Evolutionary conservation across 768 basidiomycete genomes (phyloP).

Genomic region (Pholiota molesta): DNA sequence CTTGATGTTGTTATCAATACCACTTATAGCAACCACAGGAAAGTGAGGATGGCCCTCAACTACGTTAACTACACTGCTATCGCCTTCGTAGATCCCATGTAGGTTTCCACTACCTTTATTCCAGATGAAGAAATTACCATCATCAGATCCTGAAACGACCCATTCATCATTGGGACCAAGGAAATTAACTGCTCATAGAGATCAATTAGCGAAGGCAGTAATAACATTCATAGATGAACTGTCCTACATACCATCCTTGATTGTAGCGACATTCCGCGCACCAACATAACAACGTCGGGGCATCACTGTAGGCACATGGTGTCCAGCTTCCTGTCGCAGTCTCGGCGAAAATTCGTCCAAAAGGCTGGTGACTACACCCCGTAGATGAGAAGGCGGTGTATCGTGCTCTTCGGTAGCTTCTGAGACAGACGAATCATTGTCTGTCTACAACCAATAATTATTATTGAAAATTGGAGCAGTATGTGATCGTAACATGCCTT

Average conservation of each 20-base stretch:
- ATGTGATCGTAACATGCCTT: constrained; percentile 14
- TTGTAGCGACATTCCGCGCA: constrained; percentile 77
- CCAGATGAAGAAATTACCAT: constrained; percentile 90
- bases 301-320: constrained; percentile 53
- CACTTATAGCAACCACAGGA: constrained; percentile 83
- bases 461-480: background rate
- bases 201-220: background rate
- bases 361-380: background rate
- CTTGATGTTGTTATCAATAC: constrained; percentile 87
- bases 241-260: constrained; percentile 76
- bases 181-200: constrained; percentile 67
- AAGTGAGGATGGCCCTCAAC: constrained; percentile 83
- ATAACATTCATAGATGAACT: background rate
- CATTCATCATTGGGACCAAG: constrained; percentile 79
- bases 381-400: background rate
- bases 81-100: constrained; percentile 83
- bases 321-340: background rate
- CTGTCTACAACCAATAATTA: background rate
- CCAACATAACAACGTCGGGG: constrained; percentile 70
- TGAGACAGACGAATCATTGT: background rate
- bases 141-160: constrained; percentile 84
- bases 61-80: constrained; percentile 80
- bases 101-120: constrained; percentile 64
- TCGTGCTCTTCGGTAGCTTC: background rate
- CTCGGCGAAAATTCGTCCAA: background rate